A percentile compares a stretch with the other conserved stretches of the same genome.
Evolutionary conservation across 2,329 filamentous ascomycete genomes (phyloP).

Genomic region (Pochonia chlamydosporia): DNA sequence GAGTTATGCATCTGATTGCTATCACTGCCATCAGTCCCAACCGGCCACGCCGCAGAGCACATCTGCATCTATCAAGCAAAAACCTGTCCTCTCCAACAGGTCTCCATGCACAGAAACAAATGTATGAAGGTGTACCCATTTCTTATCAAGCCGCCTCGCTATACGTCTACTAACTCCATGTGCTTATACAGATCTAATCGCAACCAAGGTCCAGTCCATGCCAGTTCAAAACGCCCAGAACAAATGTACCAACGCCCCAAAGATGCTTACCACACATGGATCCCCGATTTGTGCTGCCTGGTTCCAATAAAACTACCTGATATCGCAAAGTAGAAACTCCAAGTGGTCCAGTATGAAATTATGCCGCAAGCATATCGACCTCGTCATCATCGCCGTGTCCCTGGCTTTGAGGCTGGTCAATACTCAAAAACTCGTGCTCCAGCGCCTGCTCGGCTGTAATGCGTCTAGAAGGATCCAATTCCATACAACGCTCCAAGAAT

Average conservation of each 20-base stretch:
- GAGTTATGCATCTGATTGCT: no score
- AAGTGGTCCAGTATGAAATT: no score
- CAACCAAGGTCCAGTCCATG: no score
- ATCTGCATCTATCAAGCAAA: no score
- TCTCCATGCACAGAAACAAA: no score
- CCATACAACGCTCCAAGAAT: conserved; percentile 68
- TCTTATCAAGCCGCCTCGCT: no score
- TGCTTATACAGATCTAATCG: neutral
- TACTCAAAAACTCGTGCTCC: conserved; percentile 61
- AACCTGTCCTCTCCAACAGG: no score
- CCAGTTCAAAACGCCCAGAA: neutral
- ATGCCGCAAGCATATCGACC: conserved; percentile 42
- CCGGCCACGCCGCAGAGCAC: no score
- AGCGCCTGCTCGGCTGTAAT: conserved; percentile 73
- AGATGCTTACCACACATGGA: conserved; percentile 1
- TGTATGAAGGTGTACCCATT: neutral
- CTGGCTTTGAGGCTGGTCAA: conserved; percentile 22
- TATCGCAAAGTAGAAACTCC: conserved; percentile 2
- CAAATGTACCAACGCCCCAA: neutral
- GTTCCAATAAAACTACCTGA: conserved; percentile 1
- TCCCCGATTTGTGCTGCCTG: neutral
- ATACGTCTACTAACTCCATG: neutral
- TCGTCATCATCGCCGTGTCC: conserved; percentile 43
- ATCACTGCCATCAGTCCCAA: no score
- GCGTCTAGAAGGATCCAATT: conserved; percentile 66